These are phyloP conservation scores for Epichloe amarillans DNA, from an alignment of 2,329 filamentous ascomycete species.

Conservation along the genomic window DNA sequence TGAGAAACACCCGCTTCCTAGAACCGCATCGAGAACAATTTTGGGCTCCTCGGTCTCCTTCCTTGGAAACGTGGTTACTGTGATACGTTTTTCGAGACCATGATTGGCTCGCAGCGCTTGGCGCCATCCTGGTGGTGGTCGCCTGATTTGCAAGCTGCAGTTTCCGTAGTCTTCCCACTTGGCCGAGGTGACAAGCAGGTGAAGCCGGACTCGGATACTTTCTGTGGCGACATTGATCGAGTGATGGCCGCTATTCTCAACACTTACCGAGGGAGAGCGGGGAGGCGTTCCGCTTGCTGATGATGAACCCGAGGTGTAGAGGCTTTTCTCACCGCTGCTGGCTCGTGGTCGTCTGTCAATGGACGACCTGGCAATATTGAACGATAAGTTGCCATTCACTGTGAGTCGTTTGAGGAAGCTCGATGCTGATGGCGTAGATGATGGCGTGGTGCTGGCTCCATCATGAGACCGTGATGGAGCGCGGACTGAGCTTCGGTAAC, in stretches of 20 bases:
- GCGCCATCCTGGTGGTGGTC: slow-evolving; percentile 49
- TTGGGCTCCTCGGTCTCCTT: slow-evolving; percentile 42
- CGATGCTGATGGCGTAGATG: slow-evolving; percentile 52
- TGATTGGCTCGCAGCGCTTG: slow-evolving; percentile 47
- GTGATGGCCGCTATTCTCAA: slow-evolving; percentile 35
- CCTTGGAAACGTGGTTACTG: slow-evolving; percentile 60
- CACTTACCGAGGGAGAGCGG: slow-evolving; percentile 44
- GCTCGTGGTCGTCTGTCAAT: slow-evolving; percentile 43
- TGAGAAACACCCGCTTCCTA: slow-evolving; percentile 76
- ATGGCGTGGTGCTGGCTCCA: slow-evolving; percentile 52
- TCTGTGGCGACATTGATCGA: slow-evolving; percentile 48
- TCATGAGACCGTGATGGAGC: slow-evolving; percentile 58
- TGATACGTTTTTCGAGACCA: slow-evolving; percentile 70
- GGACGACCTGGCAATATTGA: slow-evolving; percentile 73
- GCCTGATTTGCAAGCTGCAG: slow-evolving; percentile 69
- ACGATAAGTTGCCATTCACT: slow-evolving; percentile 52
- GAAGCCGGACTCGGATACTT: slow-evolving; percentile 76
- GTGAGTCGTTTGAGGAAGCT: slow-evolving; percentile 74
- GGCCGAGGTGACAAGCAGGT: slow-evolving; percentile 58
- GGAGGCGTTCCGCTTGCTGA: slow-evolving; percentile 35
- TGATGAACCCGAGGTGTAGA: slow-evolving; percentile 47
- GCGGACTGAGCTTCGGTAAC: slow-evolving; percentile 47
- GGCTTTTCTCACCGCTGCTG: slow-evolving; percentile 40
- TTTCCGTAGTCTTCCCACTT: slow-evolving; percentile 91
- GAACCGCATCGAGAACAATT: slow-evolving; percentile 66